Percentiles rank a stretch among this genome's conserved stretches.
Evolutionary conservation across 768 basidiomycete species (phyloP).

Genomic region (Leccinum subtestaceum): DNA sequence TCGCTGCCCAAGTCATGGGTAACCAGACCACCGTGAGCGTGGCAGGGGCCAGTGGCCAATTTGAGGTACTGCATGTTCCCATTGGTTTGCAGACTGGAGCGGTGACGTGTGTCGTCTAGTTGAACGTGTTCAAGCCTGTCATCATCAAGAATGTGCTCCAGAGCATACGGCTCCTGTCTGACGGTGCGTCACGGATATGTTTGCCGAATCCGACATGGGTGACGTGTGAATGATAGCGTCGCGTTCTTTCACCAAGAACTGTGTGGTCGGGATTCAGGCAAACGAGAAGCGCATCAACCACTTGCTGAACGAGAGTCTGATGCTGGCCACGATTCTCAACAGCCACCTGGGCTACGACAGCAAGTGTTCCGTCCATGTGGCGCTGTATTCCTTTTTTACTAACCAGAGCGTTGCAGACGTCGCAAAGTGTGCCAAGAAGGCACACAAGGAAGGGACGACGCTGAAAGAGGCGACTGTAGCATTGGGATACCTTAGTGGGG

Average conservation of each 20-base stretch:
- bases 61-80: conserved; percentile 66
- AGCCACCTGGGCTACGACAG: conserved; percentile 96
- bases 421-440: conserved; percentile 98
- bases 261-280: conserved; percentile 92
- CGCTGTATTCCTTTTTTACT: conserved; percentile 6
- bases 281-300: conserved; percentile 92
- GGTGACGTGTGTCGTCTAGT: conserved; percentile 39
- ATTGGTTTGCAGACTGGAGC: conserved; percentile 4
- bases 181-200: conserved; percentile 53
- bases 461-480: conserved; percentile 91
- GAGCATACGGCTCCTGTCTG: conserved; percentile 89
- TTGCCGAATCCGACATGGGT: conserved; percentile 3
- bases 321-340: conserved; percentile 98
- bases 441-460: conserved; percentile 97
- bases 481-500: conserved; percentile 79
- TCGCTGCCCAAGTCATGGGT: conserved; percentile 97
- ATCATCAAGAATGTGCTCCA: conserved; percentile 98
- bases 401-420: conserved; percentile 61
- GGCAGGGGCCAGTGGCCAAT: conserved; percentile 93
- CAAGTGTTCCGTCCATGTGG: conserved; percentile 42
- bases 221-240: conserved; percentile 47
- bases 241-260: conserved; percentile 95
- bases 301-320: conserved; percentile 90
- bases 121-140: conserved; percentile 99
- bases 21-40: conserved; percentile 93